phyloP scores from a whole-genome alignment of 331 rosid species.

The Quercus tomentella region DNA sequence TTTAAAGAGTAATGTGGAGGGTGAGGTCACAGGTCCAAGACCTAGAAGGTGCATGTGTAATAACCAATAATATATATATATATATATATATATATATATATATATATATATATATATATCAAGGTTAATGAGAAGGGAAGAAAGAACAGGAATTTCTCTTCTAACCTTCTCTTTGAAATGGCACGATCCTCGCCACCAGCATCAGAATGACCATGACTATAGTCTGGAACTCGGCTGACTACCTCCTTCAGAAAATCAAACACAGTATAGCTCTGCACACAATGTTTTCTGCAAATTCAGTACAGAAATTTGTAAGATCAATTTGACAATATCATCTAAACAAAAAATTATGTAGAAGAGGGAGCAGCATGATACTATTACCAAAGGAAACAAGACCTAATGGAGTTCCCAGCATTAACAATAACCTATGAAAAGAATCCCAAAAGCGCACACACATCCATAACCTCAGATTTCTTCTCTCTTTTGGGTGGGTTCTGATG shows the following conservation, averaged over 20 bases:
- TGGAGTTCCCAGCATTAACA: background rate
- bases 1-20: too few relatives aligned
- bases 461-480: background rate
- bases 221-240: conserved; percentile 89
- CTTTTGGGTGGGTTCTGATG: background rate
- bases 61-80: too few relatives aligned
- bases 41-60: too few relatives aligned
- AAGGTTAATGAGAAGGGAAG: conserved; percentile 11
- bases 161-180: conserved; percentile 67
- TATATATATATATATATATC: background rate
- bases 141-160: background rate
- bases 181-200: conserved; percentile 68
- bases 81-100: too few relatives aligned
- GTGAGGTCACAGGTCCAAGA: too few relatives aligned
- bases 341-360: background rate
- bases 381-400: background rate
- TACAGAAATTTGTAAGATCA: conserved; percentile 12
- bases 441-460: background rate
- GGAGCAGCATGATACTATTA: conserved; percentile 10
- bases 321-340: background rate
- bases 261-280: conserved; percentile 91
- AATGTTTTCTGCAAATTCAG: conserved; percentile 77
- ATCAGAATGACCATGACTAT: conserved; percentile 87
- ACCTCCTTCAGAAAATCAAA: conserved; percentile 92
- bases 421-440: background rate